phyloP scores from a whole-genome alignment of 805 yeast species.

The Grigorovia yakushimaensis region DNA sequence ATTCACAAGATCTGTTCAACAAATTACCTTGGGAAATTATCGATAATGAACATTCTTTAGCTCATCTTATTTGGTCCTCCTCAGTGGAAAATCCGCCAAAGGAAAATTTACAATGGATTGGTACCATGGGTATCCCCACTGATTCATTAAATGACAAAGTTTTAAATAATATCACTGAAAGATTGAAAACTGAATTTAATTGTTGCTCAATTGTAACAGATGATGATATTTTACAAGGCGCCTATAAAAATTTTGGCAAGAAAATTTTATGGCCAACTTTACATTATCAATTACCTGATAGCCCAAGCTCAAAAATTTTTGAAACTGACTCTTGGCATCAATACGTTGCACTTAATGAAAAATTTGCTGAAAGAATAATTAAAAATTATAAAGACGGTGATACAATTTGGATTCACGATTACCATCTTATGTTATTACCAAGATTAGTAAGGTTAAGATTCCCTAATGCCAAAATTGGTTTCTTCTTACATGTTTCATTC shows the following conservation, averaged over 20 bases:
- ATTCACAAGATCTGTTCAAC: constrained; percentile 31
- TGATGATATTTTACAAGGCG: constrained; percentile 78
- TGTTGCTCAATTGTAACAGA: constrained; percentile 60
- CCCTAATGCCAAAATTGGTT: constrained; percentile 82
- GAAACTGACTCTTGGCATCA: constrained; percentile 82
- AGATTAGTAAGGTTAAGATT: constrained; percentile 62
- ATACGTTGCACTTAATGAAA: constrained; percentile 64
- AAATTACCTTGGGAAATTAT: constrained; percentile 69
- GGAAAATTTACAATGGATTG: constrained; percentile 58
- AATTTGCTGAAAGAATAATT: constrained; percentile 67
- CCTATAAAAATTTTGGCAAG: constrained; percentile 83
- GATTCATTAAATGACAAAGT: constrained; percentile 60
- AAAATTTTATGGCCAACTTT: constrained; percentile 95
- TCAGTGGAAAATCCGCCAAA: constrained; percentile 26
- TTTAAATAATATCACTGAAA: constrained; percentile 40
- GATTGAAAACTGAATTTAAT: constrained; percentile 39
- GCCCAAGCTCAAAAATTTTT: constrained; percentile 84
- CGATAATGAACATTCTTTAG: constrained; percentile 75
- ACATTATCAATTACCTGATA: constrained; percentile 88
- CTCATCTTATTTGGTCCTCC: constrained; percentile 34
- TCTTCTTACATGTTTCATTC: constrained; percentile 86
- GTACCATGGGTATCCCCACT: constrained; percentile 86
- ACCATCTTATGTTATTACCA: constrained; percentile 82
- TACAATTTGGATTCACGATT: constrained; percentile 87
- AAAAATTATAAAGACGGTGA: constrained; percentile 63